Evolutionary conservation across 2,329 filamentous ascomycete species (phyloP).

Genomic region (Talaromyces amestolkiae): DNA sequence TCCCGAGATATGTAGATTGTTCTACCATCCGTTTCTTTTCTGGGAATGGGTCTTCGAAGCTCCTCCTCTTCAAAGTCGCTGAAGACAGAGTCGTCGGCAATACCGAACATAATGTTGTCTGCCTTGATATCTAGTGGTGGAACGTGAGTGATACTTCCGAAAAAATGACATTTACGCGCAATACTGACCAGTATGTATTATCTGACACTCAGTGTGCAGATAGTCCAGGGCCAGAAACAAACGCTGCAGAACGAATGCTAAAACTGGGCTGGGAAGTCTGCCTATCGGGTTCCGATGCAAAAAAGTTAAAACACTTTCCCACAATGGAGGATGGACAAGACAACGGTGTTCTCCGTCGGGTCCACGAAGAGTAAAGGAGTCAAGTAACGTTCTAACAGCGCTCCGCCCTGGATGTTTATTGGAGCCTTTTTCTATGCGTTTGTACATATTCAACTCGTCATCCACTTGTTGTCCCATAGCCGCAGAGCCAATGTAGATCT

Average conservation of each 20-base stretch:
- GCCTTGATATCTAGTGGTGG: slow-evolving; percentile 43
- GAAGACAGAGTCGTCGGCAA: slow-evolving; percentile 43
- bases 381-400: slow-evolving; percentile 22
- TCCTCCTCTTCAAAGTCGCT: slow-evolving; percentile 43
- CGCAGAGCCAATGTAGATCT: slow-evolving; percentile 30
- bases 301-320: slow-evolving; percentile 43
- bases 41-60: slow-evolving; percentile 38
- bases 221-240: slow-evolving; percentile 48
- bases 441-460: slow-evolving; percentile 46
- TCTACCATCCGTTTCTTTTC: slow-evolving; percentile 44
- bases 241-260: slow-evolving; percentile 38
- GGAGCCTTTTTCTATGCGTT: slow-evolving; percentile 32
- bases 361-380: slow-evolving; percentile 12
- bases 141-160: slow-evolving; percentile 18
- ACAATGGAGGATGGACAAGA: slow-evolving; percentile 43
- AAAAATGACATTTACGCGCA: slow-evolving; percentile 2
- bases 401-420: slow-evolving; percentile 31
- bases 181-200: slow-evolving; percentile 48
- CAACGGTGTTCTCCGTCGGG: slow-evolving; percentile 28
- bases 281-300: slow-evolving; percentile 38
- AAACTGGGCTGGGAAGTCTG: slow-evolving; percentile 27
- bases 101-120: slow-evolving; percentile 49
- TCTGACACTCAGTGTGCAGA: slow-evolving; percentile 46
- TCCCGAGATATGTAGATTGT: slow-evolving; percentile 46
- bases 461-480: slow-evolving; percentile 32